Conservation (phyloP, 1,284 basidiomycete genomes). For the Ceratobasidium sp. region DNA sequence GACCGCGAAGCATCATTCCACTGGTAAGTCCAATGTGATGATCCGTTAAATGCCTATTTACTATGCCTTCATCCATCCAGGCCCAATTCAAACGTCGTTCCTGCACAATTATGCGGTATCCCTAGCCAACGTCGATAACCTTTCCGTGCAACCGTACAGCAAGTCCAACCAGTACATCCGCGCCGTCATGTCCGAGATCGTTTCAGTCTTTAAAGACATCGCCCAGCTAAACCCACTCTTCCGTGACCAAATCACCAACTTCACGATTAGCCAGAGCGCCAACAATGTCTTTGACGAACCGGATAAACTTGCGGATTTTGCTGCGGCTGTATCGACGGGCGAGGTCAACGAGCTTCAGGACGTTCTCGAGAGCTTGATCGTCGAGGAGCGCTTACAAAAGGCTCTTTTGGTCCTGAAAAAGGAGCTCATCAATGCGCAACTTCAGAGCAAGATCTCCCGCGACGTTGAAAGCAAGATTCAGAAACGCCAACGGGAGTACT, state of each 20-base stretch:
- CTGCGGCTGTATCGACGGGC: conserved; percentile 94
- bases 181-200: conserved; percentile 96
- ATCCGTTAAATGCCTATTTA: conserved; percentile 3
- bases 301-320: conserved; percentile 98
- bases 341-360: conserved; percentile 94
- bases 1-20: conserved; percentile 52
- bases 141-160: conserved; percentile 84
- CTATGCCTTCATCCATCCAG: conserved; percentile 53
- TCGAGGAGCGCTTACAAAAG: conserved; percentile 93
- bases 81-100: conserved; percentile 87
- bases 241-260: conserved; percentile 98
- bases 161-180: conserved; percentile 95
- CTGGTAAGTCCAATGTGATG: conserved; percentile 18
- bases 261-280: conserved; percentile 94
- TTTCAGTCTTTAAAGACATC: conserved; percentile 99
- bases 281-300: conserved; percentile 99
- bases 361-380: conserved; percentile 87
- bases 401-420: conserved; percentile 96
- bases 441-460: conserved; percentile 93
- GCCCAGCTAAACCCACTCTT: conserved; percentile 97
- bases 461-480: conserved; percentile 98
- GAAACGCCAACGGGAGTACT: conserved; percentile 97
- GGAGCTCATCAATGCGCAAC: conserved; percentile 96
- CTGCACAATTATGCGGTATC: conserved; percentile 91
- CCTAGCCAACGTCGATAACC: conserved; percentile 90